phyloP scores from a whole-genome alignment of 129 eudicot species.

The Solidago caesia region DNA sequence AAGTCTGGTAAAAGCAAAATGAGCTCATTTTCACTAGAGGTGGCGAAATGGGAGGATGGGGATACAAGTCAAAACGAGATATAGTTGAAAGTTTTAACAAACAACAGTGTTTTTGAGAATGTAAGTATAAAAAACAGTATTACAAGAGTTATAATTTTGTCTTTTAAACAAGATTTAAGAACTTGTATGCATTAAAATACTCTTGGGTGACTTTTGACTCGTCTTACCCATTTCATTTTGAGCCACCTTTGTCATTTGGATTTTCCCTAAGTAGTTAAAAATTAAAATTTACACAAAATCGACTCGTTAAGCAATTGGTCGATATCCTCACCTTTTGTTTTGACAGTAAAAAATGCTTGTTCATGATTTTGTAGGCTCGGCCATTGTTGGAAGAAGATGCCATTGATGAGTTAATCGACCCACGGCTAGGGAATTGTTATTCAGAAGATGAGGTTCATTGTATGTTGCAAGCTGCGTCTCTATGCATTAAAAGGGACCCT shows the following conservation, averaged over 20 bases:
- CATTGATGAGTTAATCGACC: constrained; percentile 67
- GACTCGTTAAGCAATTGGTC: neutral
- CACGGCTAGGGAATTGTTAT: constrained; percentile 54
- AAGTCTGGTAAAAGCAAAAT: too few relatives aligned
- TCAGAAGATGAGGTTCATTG: constrained; percentile 70
- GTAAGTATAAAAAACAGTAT: too few relatives aligned
- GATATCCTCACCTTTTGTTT: neutral
- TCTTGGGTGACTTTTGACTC: neutral
- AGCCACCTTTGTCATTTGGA: neutral
- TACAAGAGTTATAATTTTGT: too few relatives aligned
- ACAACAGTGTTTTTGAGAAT: neutral
- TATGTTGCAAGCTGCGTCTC: constrained; percentile 90
- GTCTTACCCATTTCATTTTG: neutral
- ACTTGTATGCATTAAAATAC: too few relatives aligned
- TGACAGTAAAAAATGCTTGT: neutral
- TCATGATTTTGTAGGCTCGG: constrained; percentile 57
- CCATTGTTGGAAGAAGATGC: constrained; percentile 79
- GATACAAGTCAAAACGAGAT: too few relatives aligned
- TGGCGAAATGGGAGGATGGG: too few relatives aligned
- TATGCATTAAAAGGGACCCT: constrained; percentile 93
- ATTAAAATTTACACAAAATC: neutral
- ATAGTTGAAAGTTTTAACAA: too few relatives aligned
- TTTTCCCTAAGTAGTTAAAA: neutral
- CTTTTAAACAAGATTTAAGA: too few relatives aligned
- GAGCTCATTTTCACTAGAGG: too few relatives aligned